Conservation (phyloP, 345 rosid species). For the Psidium guajava region DNA sequence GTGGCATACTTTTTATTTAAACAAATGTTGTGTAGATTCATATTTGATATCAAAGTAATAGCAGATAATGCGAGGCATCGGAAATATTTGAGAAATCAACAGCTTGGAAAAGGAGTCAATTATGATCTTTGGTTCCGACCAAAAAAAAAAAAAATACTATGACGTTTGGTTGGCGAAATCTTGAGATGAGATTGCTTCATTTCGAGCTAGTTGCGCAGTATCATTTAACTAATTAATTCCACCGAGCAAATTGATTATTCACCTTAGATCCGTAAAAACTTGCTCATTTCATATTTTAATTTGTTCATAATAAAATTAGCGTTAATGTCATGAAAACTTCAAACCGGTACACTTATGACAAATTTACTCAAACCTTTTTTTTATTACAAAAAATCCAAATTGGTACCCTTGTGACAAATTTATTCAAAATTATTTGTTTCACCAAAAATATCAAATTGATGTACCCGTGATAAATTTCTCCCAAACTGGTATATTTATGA, state of each 20-base stretch:
- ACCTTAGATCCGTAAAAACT: neutral
- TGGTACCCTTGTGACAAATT: too few relatives aligned
- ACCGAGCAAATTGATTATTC: neutral
- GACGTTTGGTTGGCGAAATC: neutral
- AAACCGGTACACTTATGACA: too few relatives aligned
- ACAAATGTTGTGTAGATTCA: fast-evolving
- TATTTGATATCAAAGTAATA: neutral
- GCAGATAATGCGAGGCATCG: neutral
- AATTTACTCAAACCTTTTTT: too few relatives aligned
- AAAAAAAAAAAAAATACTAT: neutral
- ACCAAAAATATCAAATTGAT: too few relatives aligned
- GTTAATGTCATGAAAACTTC: too few relatives aligned
- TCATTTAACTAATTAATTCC: neutral
- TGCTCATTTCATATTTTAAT: neutral
- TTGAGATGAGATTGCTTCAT: neutral
- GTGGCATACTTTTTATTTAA: neutral
- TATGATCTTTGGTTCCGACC: neutral
- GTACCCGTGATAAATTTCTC: too few relatives aligned
- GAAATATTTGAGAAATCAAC: neutral
- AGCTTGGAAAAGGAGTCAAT: neutral
- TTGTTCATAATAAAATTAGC: neutral
- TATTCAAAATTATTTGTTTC: too few relatives aligned
- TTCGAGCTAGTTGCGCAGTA: neutral
- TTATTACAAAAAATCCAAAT: too few relatives aligned
- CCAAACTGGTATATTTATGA: too few relatives aligned